These are phyloP conservation scores for Penicillium verrucosum DNA, from an alignment of 2,329 filamentous ascomycete species.

Conservation along the genomic window DNA sequence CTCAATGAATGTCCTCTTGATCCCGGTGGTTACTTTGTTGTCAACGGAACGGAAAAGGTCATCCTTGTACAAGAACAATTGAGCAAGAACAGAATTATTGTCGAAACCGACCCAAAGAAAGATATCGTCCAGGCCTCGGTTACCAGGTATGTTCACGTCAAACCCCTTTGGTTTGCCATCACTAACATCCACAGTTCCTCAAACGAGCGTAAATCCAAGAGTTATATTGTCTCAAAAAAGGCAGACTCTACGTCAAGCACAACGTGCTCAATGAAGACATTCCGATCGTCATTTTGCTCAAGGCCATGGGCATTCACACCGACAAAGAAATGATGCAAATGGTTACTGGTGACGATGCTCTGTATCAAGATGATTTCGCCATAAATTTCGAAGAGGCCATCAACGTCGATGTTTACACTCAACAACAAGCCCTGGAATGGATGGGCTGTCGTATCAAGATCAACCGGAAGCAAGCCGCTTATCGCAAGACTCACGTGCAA, in stretches of 20 bases:
- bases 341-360: constrained; percentile 79
- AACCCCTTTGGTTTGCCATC: not conserved
- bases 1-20: constrained; percentile 96
- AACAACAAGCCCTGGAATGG: constrained; percentile 93
- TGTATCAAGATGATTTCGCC: constrained; percentile 91
- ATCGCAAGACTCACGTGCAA: constrained; percentile 76
- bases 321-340: constrained; percentile 94
- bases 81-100: constrained; percentile 98
- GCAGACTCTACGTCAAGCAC: constrained; percentile 81
- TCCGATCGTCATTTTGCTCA: constrained; percentile 90
- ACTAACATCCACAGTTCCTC: constrained; percentile 67
- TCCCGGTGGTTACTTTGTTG: constrained; percentile 96
- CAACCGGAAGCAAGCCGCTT: constrained; percentile 61
- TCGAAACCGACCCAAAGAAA: constrained; percentile 89
- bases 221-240: constrained; percentile 95
- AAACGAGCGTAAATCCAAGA: constrained; percentile 96
- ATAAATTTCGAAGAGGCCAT: constrained; percentile 93
- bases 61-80: constrained; percentile 97
- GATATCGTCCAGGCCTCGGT: constrained; percentile 92
- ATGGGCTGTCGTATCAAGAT: constrained; percentile 85
- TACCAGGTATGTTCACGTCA: constrained; percentile 54
- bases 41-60: constrained; percentile 96
- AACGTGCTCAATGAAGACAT: constrained; percentile 91
- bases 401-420: constrained; percentile 80
- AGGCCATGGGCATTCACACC: constrained; percentile 88